Base-by-base conservation (phyloP, 331 rosid species). In the Stylosanthes scabra region DNA sequence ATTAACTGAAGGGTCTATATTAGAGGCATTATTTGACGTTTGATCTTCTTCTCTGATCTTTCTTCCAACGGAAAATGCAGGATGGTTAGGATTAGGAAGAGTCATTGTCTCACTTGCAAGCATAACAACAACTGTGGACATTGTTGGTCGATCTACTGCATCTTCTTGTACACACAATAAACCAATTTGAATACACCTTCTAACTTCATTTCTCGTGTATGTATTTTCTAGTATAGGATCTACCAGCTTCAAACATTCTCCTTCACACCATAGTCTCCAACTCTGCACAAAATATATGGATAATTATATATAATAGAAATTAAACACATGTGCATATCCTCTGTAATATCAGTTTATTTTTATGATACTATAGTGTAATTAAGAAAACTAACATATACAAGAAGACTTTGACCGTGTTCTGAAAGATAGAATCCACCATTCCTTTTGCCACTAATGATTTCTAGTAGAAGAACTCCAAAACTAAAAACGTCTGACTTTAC, bases 251-350 rank as follows among this genome's bases (percentile, higher is more conserved):
- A 76, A 6, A 4, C 45, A 5, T 2, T 68, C 68, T 2, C 75
- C 63, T 49, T 59, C 74, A 49, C 59, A 47, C 80, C 70, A 76
- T 9, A 76, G 13, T 59, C 13, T 49, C 75, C 80, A 76, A n/a
- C 42, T 29, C 74, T 76, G 47, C 25, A 46, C 47, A 2, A 11
- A 68, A 42, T n/a, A 15, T 20, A 37, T 46, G 9, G 15, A 41
- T 37, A 14, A 9, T 37, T 31, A 10, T 6, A 15, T 11, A 6
- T 7, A 8, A 3, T 20, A 60, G 8, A 20, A 42, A 44, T 12
- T 47, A 47, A n/a, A 47, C 37, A 57, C 25, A 9, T 20, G 25
- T 20, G 25, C 25, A 20, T 20, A 20, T 57, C 4, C 10, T 57
- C 20, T 27, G 9, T 16, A 9, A 7, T 3, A 61, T n/a, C 47